Base-by-base conservation (phyloP, 1,284 basidiomycete genomes). In the Ganoderma lucidum region DNA sequence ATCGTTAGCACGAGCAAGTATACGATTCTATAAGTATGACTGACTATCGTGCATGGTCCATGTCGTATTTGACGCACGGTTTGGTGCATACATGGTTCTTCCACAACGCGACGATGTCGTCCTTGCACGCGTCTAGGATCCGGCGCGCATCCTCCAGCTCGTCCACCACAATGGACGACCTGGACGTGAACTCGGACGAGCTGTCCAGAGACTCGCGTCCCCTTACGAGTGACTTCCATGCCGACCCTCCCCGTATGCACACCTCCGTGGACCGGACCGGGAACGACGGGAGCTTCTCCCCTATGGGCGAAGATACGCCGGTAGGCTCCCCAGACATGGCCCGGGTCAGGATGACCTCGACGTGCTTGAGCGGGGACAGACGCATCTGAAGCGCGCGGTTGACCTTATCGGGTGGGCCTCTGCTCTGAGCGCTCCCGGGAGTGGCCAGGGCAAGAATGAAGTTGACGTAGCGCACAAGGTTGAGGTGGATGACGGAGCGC, bases 401-500 rank as follows among this genome's bases (percentile, higher is more conserved):
- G 58, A 81, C 80, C 35, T 65, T 66, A 65, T 71, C 63, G 3
- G 63, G 39, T 19, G 53, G 66, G 32, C 64, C 62, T 19, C 45
- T 62, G 15, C 48, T 55, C 0, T 60, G 14, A 10, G 58, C 44
- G 15, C 23, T 23, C 23, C 51, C 56, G 42, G 55, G 28, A 32
- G 63, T 63, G 17, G 70, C 63, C 15, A 89, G 78, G 65, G 86
- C 74, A 37, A 90, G 80, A 61, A 90, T 82, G 75, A 86, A 86
- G 75, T 87, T 88, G 71, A 89, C 84, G 51, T 87, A 87, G 66
- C 87, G 86, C 63, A 88, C 84, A 68, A 90, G 86, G 76, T 90
- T 90, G 73, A 90, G 84, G 73, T 89, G 86, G 64, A 91, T 88
- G 71, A 90, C 84, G 3, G 88, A 85, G 35, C 87, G 84, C 88